Conservation (phyloP, 768 basidiomycete species). For the Lyophyllum shimeji region DNA sequence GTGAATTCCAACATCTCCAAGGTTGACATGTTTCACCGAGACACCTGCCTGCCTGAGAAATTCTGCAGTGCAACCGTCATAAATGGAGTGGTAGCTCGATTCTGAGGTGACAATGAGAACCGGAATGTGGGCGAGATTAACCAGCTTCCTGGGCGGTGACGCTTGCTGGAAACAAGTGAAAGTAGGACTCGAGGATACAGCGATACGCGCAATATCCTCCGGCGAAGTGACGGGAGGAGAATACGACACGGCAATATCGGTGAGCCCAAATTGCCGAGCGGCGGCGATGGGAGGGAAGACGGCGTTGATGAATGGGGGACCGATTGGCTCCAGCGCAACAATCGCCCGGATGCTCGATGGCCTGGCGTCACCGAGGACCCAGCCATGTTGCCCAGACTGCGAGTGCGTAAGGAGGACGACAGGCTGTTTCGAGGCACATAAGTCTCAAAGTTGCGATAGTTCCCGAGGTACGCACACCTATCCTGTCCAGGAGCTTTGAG, state of each 20-base stretch:
- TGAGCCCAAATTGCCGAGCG: constrained; percentile 47
- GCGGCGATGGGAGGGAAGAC: constrained; percentile 35
- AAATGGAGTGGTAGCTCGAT: constrained; percentile 48
- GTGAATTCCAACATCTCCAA: constrained; percentile 43
- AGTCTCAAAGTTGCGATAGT: neutral
- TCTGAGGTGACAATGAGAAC: constrained; percentile 50
- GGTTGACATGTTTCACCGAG: constrained; percentile 36
- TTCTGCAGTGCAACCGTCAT: constrained; percentile 43
- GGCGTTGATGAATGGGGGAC: constrained; percentile 47
- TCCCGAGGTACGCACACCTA: constrained; percentile 37
- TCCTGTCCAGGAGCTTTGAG: constrained; percentile 41
- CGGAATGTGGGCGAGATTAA: constrained; percentile 42
- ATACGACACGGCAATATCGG: constrained; percentile 45
- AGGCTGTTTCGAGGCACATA: constrained; percentile 28
- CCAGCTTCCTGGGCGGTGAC: constrained; percentile 38
- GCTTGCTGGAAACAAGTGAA: constrained; percentile 44
- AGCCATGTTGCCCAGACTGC: constrained; percentile 48
- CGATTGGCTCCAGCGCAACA: constrained; percentile 47
- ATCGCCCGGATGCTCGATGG: constrained; percentile 46
- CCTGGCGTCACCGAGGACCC: constrained; percentile 47
- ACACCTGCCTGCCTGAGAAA: constrained; percentile 47
- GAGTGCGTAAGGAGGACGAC: constrained; percentile 51
- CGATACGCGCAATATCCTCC: constrained; percentile 31
- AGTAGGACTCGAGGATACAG: constrained; percentile 25
- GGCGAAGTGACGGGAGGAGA: constrained; percentile 40